Evolutionary conservation across 176 grass and related monocot genomes (phyloP), one percentile per base, ranked within the genome.

Genomic region (Aegilops umbellulata): DNA sequence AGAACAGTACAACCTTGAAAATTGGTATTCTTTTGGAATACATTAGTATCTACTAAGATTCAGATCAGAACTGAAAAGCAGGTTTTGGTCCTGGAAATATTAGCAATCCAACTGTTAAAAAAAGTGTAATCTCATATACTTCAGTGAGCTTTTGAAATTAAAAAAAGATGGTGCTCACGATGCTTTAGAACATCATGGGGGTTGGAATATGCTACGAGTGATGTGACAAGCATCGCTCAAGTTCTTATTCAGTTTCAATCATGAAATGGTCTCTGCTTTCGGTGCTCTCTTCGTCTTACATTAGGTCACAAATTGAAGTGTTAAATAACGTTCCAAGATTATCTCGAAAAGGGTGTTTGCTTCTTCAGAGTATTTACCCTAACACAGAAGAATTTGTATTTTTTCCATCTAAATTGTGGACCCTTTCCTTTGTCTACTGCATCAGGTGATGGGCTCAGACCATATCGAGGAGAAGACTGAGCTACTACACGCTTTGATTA

Each of bases 401-500:
- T 17, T 76, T 76, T 4, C 4, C 46, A 12, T 76, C 26, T 75
- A 51, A 41, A 30, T 67, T 65, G 3, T 14, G 26, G 15, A 34
- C 41, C n/a, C 70, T 58, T 5, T 53, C 30, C 29, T 78, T 90
- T 65, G 47, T 51, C 46, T 75, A 29, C 32, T 87, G 3, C 49
- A 65, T 38, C 86, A 98, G 97, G 92, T 99, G 34, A 99, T 99
- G 90, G 94, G 90, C 77, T 92, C 82, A 15, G 92, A 88, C 46
- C 85, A 91, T 90, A 73, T 92, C 60, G 81, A 90, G 73, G 97
- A 96, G 84, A 96, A 99, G 75, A 89, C 84, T 62, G 94, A 96
- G 82, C 74, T 96, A 24, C 73, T 99, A 25, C 46, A 93, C 30
- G 49, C 86, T 74, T 76, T 99, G 39, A 91, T 99, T 64, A 80